Percentiles rank a stretch among this genome's conserved stretches.
Conservation (phyloP, 2,329 filamentous ascomycete genomes). For the Berkeleyomyces basicola region DNA sequence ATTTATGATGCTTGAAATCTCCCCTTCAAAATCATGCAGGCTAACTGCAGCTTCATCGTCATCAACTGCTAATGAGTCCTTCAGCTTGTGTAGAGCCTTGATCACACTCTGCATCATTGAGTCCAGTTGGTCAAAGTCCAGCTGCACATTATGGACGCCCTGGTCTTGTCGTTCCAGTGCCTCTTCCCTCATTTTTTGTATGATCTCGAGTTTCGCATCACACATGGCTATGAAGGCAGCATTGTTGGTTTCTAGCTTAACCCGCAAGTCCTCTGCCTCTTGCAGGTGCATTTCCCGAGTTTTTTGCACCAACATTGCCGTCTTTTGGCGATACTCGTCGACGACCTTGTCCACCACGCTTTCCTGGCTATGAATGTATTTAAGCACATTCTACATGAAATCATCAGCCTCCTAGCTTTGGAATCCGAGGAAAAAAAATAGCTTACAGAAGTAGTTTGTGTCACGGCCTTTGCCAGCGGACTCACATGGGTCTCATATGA, state of each 20-base stretch:
- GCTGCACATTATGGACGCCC: neutral
- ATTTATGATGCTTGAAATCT: constrained; percentile 6
- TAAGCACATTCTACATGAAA: constrained; percentile 1
- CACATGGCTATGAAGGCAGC: constrained; percentile 5
- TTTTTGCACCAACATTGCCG: neutral
- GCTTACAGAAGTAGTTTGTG: constrained; percentile 9
- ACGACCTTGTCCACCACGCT: constrained; percentile 2
- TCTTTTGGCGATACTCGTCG: constrained; percentile 5
- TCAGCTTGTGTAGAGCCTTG: neutral
- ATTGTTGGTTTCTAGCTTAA: constrained; percentile 5
- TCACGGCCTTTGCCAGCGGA: neutral
- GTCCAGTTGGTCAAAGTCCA: neutral
- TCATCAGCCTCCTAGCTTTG: neutral
- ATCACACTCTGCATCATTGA: neutral
- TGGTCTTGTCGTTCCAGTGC: neutral
- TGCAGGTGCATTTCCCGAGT: constrained; percentile 2
- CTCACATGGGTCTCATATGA: neutral
- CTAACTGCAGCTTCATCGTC: neutral
- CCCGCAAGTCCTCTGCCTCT: neutral
- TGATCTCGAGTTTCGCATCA: neutral
- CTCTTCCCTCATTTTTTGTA: neutral
- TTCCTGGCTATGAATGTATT: constrained; percentile 7
- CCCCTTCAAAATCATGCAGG: neutral
- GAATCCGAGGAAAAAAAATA: neutral
- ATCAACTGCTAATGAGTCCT: neutral